Conservation (phyloP, 129 eudicot genomes). For the Pittosporum tobira region DNA sequence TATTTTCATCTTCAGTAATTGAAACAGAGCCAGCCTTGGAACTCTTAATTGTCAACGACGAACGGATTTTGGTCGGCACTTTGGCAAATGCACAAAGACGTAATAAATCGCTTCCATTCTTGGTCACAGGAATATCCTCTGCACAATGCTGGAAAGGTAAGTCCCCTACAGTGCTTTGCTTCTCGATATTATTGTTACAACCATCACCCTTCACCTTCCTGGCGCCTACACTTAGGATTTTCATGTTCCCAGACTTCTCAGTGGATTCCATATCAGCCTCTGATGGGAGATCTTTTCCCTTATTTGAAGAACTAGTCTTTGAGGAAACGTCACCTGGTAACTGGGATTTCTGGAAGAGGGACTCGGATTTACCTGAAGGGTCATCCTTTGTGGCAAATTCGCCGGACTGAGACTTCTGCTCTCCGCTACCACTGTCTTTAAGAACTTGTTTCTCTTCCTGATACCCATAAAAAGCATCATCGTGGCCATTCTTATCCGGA, state of each 20-base stretch:
- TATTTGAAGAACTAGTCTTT: conserved; percentile 20
- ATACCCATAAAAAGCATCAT: conserved; percentile 28
- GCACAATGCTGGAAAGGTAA: conserved; percentile 13
- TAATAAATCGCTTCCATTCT: conserved; percentile 31
- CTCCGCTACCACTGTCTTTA: conserved; percentile 32
- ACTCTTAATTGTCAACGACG: conserved; percentile 43
- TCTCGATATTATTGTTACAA: conserved; percentile 27
- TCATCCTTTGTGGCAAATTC: conserved; percentile 31
- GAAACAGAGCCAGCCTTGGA: conserved; percentile 36
- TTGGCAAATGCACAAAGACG: conserved; percentile 42
- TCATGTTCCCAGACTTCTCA: conserved; percentile 20
- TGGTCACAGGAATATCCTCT: conserved; percentile 21
- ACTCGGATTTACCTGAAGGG: conserved; percentile 20
- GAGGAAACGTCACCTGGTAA: conserved; percentile 17
- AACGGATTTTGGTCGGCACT: conserved; percentile 65
- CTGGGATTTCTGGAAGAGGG: conserved; percentile 23
- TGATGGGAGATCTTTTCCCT: conserved; percentile 17
- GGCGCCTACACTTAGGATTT: conserved; percentile 12
- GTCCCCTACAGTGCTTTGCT: conserved; percentile 29
- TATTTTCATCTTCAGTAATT: conserved; percentile 26
- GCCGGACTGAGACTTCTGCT: conserved; percentile 28
- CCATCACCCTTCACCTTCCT: conserved; percentile 25
- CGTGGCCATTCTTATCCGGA: conserved; percentile 30
- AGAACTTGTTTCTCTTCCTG: conserved; percentile 35
- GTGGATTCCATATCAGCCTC: conserved; percentile 21